Evolutionary conservation across 495 filamentous ascomycete genomes (phyloP), one percentile per base, ranked within the genome.

Genomic region (Penicillium silybi): DNA sequence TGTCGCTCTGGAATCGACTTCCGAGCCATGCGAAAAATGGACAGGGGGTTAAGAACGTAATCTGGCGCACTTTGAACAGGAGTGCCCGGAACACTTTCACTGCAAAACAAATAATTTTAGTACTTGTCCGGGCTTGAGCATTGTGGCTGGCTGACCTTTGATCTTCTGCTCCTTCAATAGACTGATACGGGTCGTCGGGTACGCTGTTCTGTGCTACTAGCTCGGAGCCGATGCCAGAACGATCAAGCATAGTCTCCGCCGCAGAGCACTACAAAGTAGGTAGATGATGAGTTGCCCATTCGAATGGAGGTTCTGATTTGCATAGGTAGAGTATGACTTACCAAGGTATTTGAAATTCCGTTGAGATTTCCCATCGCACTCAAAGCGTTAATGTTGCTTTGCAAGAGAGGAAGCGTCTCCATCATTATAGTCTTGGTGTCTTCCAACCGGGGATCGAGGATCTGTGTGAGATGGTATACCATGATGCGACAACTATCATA

Each of bases 401-500:
- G 56, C 13, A 69, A 19, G 20, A 61, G 55, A 1, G 64, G 64
- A 17, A 69, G 46, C 1, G 59, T 63, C 11, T 63, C 44, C 3
- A 46, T 35, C 3, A 56, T 61, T 10, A 65, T 19, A 1, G 22
- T 52, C n/a, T 59, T 65, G 9, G 64, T 60, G 16, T 57, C 53
- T 11, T 65, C 57, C 2, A 44, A 27, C 1, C 56, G 48, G 4
- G 63, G 55, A 25, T 69, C 61, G 2, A 69, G 58, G 6, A 69
- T 60, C 42, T 69, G 66, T 2, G 66, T 69, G 15, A 65, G 40
- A 44, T 69, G 63, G 23, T 69, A 69, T 9, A 69, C 48, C 57
- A 69, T 69, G 41, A 67, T 67, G 8, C 66, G 61, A 37, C 57
- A 63, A 40, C 66, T 69, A 32, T 69, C 66, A 19, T 69, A 69